Base-by-base conservation (phyloP, 73 alveolate genomes). In the Paramecium pentaurelia region DNA sequence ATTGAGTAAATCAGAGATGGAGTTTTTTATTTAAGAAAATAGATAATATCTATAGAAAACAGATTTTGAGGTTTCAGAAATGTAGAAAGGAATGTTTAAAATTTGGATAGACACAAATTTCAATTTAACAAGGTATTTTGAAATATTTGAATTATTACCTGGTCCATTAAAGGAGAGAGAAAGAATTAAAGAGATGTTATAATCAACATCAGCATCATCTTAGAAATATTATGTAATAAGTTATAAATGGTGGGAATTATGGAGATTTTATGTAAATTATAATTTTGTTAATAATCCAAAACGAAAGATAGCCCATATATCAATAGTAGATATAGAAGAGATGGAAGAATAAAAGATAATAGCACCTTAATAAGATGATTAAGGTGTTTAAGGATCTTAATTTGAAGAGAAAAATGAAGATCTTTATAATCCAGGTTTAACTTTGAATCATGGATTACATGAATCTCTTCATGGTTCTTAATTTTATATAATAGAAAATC, bases 81-180 rank as follows among this genome's bases (percentile, higher is more conserved):
- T 37, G 60, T 16, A 75, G 30, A 30, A 32, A n/a, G 36, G 27
- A 4, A 20, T 16, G 30, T 80, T 80, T 10, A 80, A 47, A 80
- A 3, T 27, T 8, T 80, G 91, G 91, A 36, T 27, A 10, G 91
- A 80, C n/a, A 18, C 45, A 44, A 80, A 80, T 44, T 80, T 80
- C 14, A 49, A 80, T 47, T 22, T 45, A 9, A 47, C 58, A 8
- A 80, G 75, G 12, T 80, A 45, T 25, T 80, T 45, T n/a, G 91
- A 80, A 18, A 42, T 45, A 80, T 95, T 95, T 89, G 97, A 95
- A 71, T 45, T 95, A 28, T 86, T 95, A 4, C 98, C 98, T 44
- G 86, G 96, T 12, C 97, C 97, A 28, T 71, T 60, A 1, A 95
- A 94, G 64, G 98, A 95, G 77, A 71, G 94, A 34, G 88, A 95